Base-by-base conservation (phyloP, 768 basidiomycete genomes). In the Boletales sp. region DNA sequence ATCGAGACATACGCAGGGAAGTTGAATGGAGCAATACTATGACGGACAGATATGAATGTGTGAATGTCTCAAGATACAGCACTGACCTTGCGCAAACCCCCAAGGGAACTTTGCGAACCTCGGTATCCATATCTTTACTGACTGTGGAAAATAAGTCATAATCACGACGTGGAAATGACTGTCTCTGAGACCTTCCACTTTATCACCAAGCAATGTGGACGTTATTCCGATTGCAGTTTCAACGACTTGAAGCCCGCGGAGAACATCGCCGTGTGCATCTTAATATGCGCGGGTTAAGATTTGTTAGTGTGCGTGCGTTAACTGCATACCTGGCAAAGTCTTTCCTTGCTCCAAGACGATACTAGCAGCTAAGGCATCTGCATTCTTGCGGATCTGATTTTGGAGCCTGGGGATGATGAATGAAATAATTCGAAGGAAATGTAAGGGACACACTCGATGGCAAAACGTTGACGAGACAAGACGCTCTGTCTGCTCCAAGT, bases 291-390 rank as follows among this genome's bases (percentile, higher is more conserved):
- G 13, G 25, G 45, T 52, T 5, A 36, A 33, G 39, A 15, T 38
- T 36, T 36, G 43, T 33, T 48, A 34, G 41, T 41, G 25, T 42
- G 39, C 21, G 40, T n/a, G 35, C 28, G 51, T 4, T 21, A 32
- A 44, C n/a, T 28, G 54, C 70, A 14, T 57, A 88, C 88, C 88
- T 55, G 88, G 82, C 38, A 90, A 70, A 0, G 95, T 99, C 73
- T 97, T 97, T 14, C 95, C 95, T 70, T 98, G 95, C 66, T 97
- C 94, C 18, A 97, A 72, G 21, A 94, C 92, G 48, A 97, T 97
- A 58, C 86, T 92, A 38, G 75, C 77, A 1, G 94, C 94, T 48
- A 99, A 78, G 44, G 85, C 86, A 59, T 92, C 91, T 8, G 86
- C 79, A 65, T 97, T 84, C 65, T 90, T 75, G 40, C 94, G 86